Evolutionary conservation across 139 green algal genomes (phyloP).

Genomic region (Zygnema circumcarinatum): DNA sequence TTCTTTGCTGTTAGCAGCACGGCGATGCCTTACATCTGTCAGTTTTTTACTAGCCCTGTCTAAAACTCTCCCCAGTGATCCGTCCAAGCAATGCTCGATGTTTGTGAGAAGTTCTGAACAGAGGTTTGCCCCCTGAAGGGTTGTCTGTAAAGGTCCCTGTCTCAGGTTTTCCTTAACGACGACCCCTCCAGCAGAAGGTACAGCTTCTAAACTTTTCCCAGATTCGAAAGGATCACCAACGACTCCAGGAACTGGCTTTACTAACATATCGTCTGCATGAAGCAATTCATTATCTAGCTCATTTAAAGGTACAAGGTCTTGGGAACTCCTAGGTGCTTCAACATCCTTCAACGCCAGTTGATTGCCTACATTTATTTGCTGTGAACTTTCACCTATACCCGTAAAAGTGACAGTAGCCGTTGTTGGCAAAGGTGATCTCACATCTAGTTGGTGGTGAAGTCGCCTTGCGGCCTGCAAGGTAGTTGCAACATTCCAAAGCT

Average conservation of each 20-base stretch:
- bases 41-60: constrained; percentile 36
- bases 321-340: background rate
- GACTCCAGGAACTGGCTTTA: too few species aligned
- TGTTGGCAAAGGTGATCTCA: background rate
- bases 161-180: background rate
- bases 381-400: background rate
- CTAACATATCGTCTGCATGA: background rate
- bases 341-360: background rate
- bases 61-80: background rate
- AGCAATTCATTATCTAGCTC: background rate
- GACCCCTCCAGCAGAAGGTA: background rate
- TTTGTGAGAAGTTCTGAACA: background rate
- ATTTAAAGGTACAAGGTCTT: background rate
- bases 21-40: background rate
- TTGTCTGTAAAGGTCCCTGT: constrained; percentile 1
- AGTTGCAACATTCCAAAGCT: background rate
- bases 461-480: background rate
- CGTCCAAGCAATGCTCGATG: constrained; percentile 28
- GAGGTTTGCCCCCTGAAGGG: background rate
- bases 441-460: background rate
- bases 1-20: constrained; percentile 28
- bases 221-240: background rate
- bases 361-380: background rate
- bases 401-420: background rate
- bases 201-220: background rate